Conservation (phyloP, 2,329 filamentous ascomycete genomes). For the Ophiocordyceps robertsii region DNA sequence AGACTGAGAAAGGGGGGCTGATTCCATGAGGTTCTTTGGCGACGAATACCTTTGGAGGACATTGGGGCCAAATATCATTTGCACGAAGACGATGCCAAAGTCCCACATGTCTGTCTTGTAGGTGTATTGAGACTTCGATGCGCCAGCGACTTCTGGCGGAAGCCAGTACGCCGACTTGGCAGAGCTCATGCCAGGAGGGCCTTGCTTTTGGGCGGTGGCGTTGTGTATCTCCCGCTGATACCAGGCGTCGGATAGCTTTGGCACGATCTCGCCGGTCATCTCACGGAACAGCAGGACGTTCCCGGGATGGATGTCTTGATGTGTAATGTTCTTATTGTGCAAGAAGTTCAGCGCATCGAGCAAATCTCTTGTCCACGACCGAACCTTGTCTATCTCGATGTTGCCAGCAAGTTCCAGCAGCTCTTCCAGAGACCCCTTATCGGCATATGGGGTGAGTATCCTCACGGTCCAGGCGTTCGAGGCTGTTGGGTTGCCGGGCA, state of each 20-base stretch:
- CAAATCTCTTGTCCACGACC: constrained; percentile 83
- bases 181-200: constrained; percentile 38
- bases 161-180: constrained; percentile 73
- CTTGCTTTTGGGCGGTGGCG: constrained; percentile 39
- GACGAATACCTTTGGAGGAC: constrained; percentile 66
- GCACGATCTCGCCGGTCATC: constrained; percentile 51
- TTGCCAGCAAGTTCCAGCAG: constrained; percentile 67
- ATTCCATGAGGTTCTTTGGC: constrained; percentile 59
- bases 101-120: constrained; percentile 92
- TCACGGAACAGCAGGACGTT: constrained; percentile 70
- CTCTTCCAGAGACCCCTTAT: constrained; percentile 72
- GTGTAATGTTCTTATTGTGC: constrained; percentile 71
- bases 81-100: constrained; percentile 77
- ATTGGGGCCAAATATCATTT: constrained; percentile 85
- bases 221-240: constrained; percentile 57
- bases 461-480: constrained; percentile 54
- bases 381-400: constrained; percentile 60
- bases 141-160: constrained; percentile 59
- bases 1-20: constrained; percentile 57
- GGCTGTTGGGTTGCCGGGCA: constrained; percentile 21
- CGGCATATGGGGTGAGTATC: constrained; percentile 62
- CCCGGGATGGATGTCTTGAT: constrained; percentile 67
- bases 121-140: constrained; percentile 48
- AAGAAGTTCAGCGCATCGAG: constrained; percentile 80
- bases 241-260: constrained; percentile 62